Evolutionary conservation across 345 rosid species (phyloP), one percentile per base, ranked within the genome.

Genomic region (Hibiscus trionum): DNA sequence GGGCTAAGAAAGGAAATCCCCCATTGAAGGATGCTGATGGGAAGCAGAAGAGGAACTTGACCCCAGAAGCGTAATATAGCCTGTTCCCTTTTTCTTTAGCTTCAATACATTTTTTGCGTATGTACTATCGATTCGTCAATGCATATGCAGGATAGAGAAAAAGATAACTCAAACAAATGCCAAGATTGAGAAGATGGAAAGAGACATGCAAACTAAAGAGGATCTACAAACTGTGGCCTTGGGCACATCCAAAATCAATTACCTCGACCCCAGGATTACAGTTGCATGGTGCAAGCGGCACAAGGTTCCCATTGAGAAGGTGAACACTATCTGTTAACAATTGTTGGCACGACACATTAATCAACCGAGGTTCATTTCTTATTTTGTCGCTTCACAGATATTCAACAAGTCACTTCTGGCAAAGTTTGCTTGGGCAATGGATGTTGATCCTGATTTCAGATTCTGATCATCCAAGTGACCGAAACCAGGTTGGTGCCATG

Each of bases 281-380:
- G 99, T 95, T 7, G 97, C 99, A 4, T 95, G 99, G 99, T 95
- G 98, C 87, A 95, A 95, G 79, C 87, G 99, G 16, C 93, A 88
- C 39, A 98, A 95, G 67, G 99, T 95, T 77, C 97, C 99, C 35
- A 95, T 95, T 16, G 99, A 92, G 77, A 95, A 92, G 99, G 99
- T 92, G 76, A 85, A 66, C 66, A 19, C 33, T 19, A 67, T 61
- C 16, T 16, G 69, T 52, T 5, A 49, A 17, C 4, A 55, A 39
- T 60, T 1, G 17, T 17, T 49, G 57, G 52, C 61, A 59, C 12
- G 19, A 15, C 9, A 17, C 47, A 35, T 62, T 29, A 15, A 1
- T 47, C 42, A 26, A 15, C 26, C 6, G 19, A 47, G 24, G 2
- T 31, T 50, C 72, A 50, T 49, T 53, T 50, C 27, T 7, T 50